Evolutionary conservation across 192 early-diverging fungal genomes (phyloP), one percentile per base, ranked within the genome.

Genomic region (Lobosporangium transversale): DNA sequence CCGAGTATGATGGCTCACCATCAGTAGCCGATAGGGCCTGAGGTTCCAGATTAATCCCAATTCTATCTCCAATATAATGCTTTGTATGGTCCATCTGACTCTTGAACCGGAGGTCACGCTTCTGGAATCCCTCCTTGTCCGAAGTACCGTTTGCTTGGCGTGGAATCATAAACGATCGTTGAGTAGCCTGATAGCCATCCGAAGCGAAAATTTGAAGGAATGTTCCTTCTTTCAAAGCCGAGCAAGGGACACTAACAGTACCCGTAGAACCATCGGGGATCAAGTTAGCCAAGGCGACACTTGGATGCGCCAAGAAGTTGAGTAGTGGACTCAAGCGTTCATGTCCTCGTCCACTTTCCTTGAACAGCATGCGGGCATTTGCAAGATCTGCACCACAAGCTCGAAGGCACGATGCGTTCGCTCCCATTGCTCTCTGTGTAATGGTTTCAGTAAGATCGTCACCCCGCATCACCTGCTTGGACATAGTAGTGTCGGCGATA

Each of bases 61-160:
- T 52, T 26, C 64, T 61, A n/a, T 76, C 73, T 1, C 58, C 58
- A 67, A 76, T 76, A 20, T 67, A 76, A n/a, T 76, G 73, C 24
- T 62, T 76, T 3, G 54, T 58, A 21, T 53, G 53, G 26, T 67
- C 65, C 53, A 76, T 24, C 11, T 47, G 47, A 20, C 58, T 67
- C 59, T 67, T 67, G 58, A 76, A 76, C 9, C 73, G 59, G 32
- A 76, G 48, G 47, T 76, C 73, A 1, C 63, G 57, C 47, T 44
- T 76, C 26, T 67, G 43, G 45, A 76, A 62, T n/a, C n/a, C n/a
- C n/a, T n/a, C n/a, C n/a, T n/a, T n/a, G 1, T 51, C 52, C 7
- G 51, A 17, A 15, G 6, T 29, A 15, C 27, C 53, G 24, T 43
- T 33, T 3, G 43, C 23, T 24, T 29, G 29, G 3, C 50, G 47